These are phyloP conservation scores for Tubosaeta sp. DNA, from an alignment of 768 basidiomycete species.

Conservation along the genomic window DNA sequence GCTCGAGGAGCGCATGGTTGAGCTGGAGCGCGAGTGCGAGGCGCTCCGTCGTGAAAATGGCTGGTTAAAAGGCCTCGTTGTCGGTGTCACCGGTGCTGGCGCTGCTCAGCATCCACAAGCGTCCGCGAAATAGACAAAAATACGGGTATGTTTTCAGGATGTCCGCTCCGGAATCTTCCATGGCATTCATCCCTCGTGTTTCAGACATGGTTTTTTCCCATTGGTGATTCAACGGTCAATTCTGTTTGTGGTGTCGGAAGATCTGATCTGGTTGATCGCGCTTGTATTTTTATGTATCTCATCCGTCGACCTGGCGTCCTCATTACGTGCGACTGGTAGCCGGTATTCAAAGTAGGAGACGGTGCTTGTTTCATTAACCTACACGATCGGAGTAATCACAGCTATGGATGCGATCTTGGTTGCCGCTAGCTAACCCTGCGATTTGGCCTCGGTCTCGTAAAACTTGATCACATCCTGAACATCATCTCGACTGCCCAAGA, in stretches of 20 bases:
- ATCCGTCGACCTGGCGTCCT: neutral
- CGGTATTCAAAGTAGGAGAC: neutral
- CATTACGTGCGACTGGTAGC: neutral
- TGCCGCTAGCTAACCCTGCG: conserved; percentile 8
- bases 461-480: conserved; percentile 87
- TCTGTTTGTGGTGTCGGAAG: neutral
- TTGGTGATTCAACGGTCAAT: neutral
- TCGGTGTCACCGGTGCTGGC: conserved; percentile 77
- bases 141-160: neutral
- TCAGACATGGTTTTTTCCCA: neutral
- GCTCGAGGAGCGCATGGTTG: conserved; percentile 70
- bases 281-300: conserved; percentile 18
- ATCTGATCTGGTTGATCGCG: neutral
- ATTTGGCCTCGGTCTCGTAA: conserved; percentile 46
- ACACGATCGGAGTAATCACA: neutral
- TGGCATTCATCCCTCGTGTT: neutral
- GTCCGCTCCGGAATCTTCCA: neutral
- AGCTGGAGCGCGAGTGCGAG: conserved; percentile 90
- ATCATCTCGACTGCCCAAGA: conserved; percentile 91
- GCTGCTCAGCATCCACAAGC: conserved; percentile 31
- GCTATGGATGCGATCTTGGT: neutral
- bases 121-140: conserved; percentile 13
- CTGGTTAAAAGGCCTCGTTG: conserved; percentile 88
- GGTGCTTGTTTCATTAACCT: neutral
- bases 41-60: conserved; percentile 84